These are phyloP conservation scores for Dispira parvispora DNA, from an alignment of 192 early-diverging fungal genomes.

Conservation along the genomic window DNA sequence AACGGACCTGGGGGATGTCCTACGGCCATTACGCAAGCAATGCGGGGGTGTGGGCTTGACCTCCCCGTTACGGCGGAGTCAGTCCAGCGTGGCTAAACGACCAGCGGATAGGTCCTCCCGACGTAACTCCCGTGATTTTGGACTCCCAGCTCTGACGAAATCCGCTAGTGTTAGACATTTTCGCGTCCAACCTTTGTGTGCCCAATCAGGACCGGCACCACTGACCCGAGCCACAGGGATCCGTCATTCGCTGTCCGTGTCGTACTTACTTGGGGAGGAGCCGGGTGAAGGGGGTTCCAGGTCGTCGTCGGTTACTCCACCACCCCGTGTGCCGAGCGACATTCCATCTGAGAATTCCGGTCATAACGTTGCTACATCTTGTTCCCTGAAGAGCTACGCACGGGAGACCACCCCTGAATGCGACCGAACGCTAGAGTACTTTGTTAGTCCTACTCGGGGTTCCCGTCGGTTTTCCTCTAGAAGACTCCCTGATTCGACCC, in stretches of 20 bases:
- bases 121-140: no score
- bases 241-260: not conserved
- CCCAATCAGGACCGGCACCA: not conserved
- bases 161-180: not conserved
- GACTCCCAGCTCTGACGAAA: not conserved
- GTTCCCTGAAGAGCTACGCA: not conserved
- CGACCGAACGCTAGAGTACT: not conserved
- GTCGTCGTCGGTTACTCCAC: no score
- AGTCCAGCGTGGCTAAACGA: not conserved
- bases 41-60: not conserved
- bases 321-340: not conserved
- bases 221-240: not conserved
- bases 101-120: no score
- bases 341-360: not conserved
- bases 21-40: constrained; percentile 3
- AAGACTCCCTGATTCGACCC: not conserved
- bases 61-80: not conserved
- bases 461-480: not conserved
- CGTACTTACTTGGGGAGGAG: no score
- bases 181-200: not conserved
- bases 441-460: not conserved
- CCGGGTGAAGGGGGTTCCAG: no score
- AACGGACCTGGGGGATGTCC: not conserved
- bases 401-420: not conserved
- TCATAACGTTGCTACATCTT: not conserved